phyloP scores from a whole-genome alignment of 352 stramenopile species.

The Pythium dissimile region DNA sequence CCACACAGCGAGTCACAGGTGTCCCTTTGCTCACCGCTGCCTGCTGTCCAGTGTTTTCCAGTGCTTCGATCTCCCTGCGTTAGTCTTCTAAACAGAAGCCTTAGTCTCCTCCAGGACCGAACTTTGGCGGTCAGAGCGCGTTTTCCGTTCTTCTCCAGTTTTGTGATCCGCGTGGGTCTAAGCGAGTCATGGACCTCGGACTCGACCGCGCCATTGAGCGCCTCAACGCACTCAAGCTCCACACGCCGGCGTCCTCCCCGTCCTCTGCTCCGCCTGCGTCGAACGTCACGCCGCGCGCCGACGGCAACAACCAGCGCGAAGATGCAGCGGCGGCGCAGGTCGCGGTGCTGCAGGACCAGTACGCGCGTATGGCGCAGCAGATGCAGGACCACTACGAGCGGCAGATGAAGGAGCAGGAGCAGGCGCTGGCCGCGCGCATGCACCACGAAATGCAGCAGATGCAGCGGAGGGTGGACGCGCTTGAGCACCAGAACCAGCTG shows the following conservation, averaged over 20 bases:
- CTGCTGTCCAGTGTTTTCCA: not conserved
- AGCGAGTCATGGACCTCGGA: constrained; percentile 29
- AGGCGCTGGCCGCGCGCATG: constrained; percentile 33
- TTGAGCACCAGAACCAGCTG: constrained; percentile 54
- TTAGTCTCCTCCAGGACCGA: too few relatives aligned
- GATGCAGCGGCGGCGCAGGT: not conserved
- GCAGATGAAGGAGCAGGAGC: constrained; percentile 40
- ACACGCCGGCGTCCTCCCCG: not conserved
- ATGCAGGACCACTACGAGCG: constrained; percentile 51
- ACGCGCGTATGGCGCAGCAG: constrained; percentile 21
- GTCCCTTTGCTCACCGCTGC: not conserved
- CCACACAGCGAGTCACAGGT: not conserved
- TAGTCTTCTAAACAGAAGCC: too few relatives aligned
- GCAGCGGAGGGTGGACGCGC: constrained; percentile 36
- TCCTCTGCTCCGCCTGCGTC: not conserved
- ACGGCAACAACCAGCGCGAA: constrained; percentile 14
- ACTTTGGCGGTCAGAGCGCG: too few relatives aligned
- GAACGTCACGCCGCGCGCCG: not conserved
- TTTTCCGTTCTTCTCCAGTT: too few relatives aligned
- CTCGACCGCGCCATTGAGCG: constrained; percentile 73
- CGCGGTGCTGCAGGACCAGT: constrained; percentile 15
- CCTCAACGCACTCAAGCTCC: constrained; percentile 64
- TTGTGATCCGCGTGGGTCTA: too few relatives aligned
- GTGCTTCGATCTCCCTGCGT: too few relatives aligned
- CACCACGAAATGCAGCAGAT: constrained; percentile 50